A percentile compares a stretch with the other conserved stretches of the same genome.
These are phyloP conservation scores for Penicillium arizonense DNA, from an alignment of 495 filamentous ascomycete genomes.

Conservation along the genomic window DNA sequence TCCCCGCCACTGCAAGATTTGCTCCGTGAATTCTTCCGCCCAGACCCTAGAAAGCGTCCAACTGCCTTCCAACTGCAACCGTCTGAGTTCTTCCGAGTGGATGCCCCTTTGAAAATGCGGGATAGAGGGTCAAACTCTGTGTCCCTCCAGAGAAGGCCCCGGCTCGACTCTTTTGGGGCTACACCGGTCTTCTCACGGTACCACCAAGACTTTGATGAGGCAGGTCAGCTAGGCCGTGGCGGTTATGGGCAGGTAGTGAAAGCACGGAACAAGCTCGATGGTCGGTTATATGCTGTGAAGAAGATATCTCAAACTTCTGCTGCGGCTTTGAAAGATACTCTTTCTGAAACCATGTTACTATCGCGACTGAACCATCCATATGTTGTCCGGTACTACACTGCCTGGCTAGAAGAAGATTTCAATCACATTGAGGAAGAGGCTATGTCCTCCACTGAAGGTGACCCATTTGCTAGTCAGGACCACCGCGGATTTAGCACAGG, in stretches of 20 bases:
- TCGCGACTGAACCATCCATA: constrained; percentile 93
- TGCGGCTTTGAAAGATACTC: constrained; percentile 74
- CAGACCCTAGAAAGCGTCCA: constrained; percentile 78
- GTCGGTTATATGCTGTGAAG: constrained; percentile 91
- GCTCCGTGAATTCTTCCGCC: constrained; percentile 75
- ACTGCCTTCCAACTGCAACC: constrained; percentile 87
- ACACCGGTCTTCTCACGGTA: constrained; percentile 65
- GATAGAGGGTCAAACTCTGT: constrained; percentile 39
- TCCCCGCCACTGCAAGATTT: constrained; percentile 77
- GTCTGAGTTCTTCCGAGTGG: constrained; percentile 76
- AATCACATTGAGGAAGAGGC: constrained; percentile 56
- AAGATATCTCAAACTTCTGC: constrained; percentile 86
- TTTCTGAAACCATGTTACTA: constrained; percentile 88
- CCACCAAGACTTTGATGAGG: constrained; percentile 82
- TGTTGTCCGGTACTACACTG: constrained; percentile 92
- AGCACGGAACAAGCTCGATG: constrained; percentile 90
- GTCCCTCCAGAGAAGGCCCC: constrained; percentile 37
- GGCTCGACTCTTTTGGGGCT: constrained; percentile 46
- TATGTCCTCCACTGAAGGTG: constrained; percentile 55
- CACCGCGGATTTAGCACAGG: constrained; percentile 74
- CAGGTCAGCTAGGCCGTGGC: constrained; percentile 84
- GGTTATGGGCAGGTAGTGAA: constrained; percentile 98
- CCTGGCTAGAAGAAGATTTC: constrained; percentile 83
- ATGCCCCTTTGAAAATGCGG: constrained; percentile 45
- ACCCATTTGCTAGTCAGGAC: constrained; percentile 33